Evolutionary conservation across 345 rosid genomes (phyloP), one percentile per base, ranked within the genome.

Genomic region (Hypericum androsaemum): DNA sequence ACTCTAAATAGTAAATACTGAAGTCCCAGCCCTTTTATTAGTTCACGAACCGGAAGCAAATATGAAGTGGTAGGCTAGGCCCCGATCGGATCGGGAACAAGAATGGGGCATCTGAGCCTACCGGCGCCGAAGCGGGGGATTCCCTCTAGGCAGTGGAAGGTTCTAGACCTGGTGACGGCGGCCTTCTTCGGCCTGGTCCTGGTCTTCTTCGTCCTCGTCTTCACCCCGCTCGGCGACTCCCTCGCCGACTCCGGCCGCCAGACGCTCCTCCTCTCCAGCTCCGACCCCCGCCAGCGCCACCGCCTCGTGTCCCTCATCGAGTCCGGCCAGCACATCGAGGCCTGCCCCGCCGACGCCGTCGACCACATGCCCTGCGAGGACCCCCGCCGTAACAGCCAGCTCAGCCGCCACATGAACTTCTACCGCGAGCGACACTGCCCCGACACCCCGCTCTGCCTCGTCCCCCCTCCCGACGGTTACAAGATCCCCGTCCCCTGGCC

Each of bases 301-400:
- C 86, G 87, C 10, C 59, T 92, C 37, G 85, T 81, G 12, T 68
- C 79, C 54, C 59, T 89, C 15, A 73, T 88, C 4, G 98, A 85
- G 69, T 45, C 84, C 7, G 89, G 9, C 17, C 17, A 13, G 9
- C 22, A 14, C 49, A 46, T 12, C 17, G 14, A 9, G 8, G 22
- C 8, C 42, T 36, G 43, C 5, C 79, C 89, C 1, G 80, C 70
- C 9, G 86, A 83, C n/a, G 66, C 79, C 17, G 98, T 78, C 15
- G 96, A 73, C 56, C 82, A 88, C 72, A 83, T 88, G 98, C 98
- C 98, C 2, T 92, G 98, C 42, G 96, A 88, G 63, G 98, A 92
- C 74, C 96, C 98, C 1, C 69, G 95, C 56, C 78, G 82, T 52
- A 88, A 81, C 64, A 81, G 96, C 61, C 96, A 85, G 78, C 84